A percentile compares a stretch with the other conserved stretches of the same genome.
Evolutionary conservation across 306 rosid genomes (phyloP).

Genomic region (Vicia sativa): DNA sequence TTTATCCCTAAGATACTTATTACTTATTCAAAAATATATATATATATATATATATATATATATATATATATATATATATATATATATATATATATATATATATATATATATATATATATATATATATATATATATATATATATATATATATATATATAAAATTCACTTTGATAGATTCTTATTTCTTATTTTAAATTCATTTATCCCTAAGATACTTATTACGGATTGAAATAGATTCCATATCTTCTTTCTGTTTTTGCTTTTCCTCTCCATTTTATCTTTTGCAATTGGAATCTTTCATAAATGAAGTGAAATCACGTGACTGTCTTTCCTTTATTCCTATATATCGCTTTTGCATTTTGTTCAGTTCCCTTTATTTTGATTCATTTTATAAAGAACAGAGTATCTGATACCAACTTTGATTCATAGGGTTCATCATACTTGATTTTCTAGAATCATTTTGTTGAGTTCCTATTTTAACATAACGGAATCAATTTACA

Average conservation of each 20-base stretch:
- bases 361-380: constrained; percentile 18
- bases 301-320: constrained; percentile 18
- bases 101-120: too few relatives aligned
- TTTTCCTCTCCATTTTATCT: constrained; percentile 5
- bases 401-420: constrained; percentile 27
- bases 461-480: too few relatives aligned
- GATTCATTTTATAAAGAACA: constrained; percentile 25
- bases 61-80: too few relatives aligned
- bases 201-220: constrained; percentile 13
- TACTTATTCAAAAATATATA: too few relatives aligned
- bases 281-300: constrained; percentile 33
- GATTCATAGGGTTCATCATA: background rate
- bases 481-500: too few relatives aligned
- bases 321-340: constrained; percentile 36
- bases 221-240: constrained; percentile 10
- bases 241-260: constrained; percentile 18
- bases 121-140: too few relatives aligned
- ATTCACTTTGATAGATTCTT: background rate
- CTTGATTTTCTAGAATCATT: too few relatives aligned
- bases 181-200: constrained; percentile 1
- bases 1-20: too few relatives aligned
- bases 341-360: constrained; percentile 7
- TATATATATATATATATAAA: too few relatives aligned
- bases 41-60: too few relatives aligned
- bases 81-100: too few relatives aligned